These are phyloP conservation scores for Verticillium longisporum DNA, from an alignment of 2,329 filamentous ascomycete genomes.

Conservation along the genomic window DNA sequence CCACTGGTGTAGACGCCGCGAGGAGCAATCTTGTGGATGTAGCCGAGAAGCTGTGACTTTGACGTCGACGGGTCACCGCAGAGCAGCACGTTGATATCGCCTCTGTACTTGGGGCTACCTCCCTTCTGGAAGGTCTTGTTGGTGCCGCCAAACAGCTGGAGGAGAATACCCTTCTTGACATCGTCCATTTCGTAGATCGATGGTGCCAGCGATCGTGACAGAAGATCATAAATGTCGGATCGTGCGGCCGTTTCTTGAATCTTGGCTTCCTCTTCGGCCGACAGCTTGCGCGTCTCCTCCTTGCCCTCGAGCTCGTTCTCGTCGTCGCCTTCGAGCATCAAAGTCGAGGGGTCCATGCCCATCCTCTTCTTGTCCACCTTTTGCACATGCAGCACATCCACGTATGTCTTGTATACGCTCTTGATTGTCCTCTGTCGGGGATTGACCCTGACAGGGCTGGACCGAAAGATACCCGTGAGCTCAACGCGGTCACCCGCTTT, in stretches of 20 bases:
- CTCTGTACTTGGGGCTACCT: conserved; percentile 89
- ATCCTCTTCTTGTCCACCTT: conserved; percentile 94
- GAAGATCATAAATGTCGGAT: conserved; percentile 85
- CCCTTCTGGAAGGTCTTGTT: conserved; percentile 98
- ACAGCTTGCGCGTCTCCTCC: conserved; percentile 78
- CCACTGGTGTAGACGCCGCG: conserved; percentile 77
- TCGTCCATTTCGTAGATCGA: conserved; percentile 98
- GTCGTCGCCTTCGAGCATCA: conserved; percentile 69
- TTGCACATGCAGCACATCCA: conserved; percentile 91
- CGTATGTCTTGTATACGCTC: conserved; percentile 95
- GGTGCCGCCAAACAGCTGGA: conserved; percentile 93
- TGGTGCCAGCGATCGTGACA: conserved; percentile 84
- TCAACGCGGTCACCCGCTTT: conserved; percentile 95
- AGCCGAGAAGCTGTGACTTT: conserved; percentile 90
- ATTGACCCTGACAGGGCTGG: conserved; percentile 88
- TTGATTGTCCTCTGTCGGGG: conserved; percentile 89
- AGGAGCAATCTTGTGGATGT: conserved; percentile 96
- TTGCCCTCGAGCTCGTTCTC: conserved; percentile 62
- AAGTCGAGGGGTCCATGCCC: conserved; percentile 82
- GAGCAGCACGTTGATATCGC: conserved; percentile 93
- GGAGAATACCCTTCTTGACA: conserved; percentile 94
- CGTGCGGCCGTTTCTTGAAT: conserved; percentile 76
- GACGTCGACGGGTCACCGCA: conserved; percentile 96
- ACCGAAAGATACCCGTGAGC: conserved; percentile 94
- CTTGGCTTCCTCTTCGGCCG: conserved; percentile 79